A percentile compares a stretch with the other conserved stretches of the same genome.
These are phyloP conservation scores for Diaporthe capsici DNA, from an alignment of 2,329 filamentous ascomycete genomes.

Conservation along the genomic window DNA sequence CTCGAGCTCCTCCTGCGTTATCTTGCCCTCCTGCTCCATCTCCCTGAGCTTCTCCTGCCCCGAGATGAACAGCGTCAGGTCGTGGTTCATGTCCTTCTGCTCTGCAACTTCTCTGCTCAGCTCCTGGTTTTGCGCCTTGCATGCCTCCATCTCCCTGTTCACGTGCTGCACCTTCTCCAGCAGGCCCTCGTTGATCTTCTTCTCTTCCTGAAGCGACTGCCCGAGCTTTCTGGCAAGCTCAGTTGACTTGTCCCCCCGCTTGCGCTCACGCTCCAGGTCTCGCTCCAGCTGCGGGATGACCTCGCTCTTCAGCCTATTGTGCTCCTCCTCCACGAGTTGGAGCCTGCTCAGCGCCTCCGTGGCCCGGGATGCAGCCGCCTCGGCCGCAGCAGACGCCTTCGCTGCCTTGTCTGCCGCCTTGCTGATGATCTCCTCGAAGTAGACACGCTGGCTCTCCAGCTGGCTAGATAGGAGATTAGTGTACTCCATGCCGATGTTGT, in stretches of 20 bases:
- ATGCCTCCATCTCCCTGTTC: conserved; percentile 70
- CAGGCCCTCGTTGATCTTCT: conserved; percentile 84
- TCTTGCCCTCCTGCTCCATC: conserved; percentile 71
- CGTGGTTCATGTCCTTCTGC: conserved; percentile 87
- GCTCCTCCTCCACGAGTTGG: conserved; percentile 65
- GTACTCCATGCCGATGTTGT: conserved; percentile 92
- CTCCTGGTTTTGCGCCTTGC: conserved; percentile 70
- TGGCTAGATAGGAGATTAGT: conserved; percentile 94
- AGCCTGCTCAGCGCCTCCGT: conserved; percentile 66
- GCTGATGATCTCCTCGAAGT: conserved; percentile 93
- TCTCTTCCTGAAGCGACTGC: conserved; percentile 87
- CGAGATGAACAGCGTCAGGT: conserved; percentile 89
- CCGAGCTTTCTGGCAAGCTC: conserved; percentile 82
- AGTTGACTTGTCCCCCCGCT: conserved; percentile 79
- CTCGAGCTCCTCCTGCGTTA: conserved; percentile 79
- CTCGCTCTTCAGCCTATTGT: conserved; percentile 65
- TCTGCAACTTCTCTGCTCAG: conserved; percentile 77
- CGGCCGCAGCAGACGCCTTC: conserved; percentile 77
- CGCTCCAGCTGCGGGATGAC: conserved; percentile 79
- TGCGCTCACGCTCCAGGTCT: conserved; percentile 77
- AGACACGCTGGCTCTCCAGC: conserved; percentile 90
- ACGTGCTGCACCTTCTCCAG: conserved; percentile 86
- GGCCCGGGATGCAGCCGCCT: conserved; percentile 69
- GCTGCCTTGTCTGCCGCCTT: conserved; percentile 92
- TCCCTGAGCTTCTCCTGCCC: conserved; percentile 85